Base-by-base conservation (phyloP, 139 green algal genomes). In the Eudorina sp. region DNA sequence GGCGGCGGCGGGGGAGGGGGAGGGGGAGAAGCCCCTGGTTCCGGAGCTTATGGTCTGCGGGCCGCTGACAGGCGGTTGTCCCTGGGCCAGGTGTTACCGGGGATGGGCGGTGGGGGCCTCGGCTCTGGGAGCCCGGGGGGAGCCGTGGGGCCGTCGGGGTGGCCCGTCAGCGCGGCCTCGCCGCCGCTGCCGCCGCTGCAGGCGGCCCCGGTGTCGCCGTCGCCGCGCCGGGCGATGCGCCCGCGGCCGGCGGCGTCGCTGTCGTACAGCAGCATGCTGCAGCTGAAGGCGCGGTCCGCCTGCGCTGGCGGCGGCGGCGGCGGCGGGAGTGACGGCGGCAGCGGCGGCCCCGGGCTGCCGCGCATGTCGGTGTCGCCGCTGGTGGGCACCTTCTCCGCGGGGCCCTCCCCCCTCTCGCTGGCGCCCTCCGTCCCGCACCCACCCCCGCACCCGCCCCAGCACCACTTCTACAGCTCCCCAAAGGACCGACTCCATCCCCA, bases 291-390 rank as follows among this genome's bases (percentile, higher is more conserved):
- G 31, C 66, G 66, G 0, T 48, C 46, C 70, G 70, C 27, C 21
- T 40, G 29, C 38, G 38, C 34, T 16, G 68, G 68, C 3, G 68
- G 3, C 31, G 68, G 36, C 31, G 34, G 31, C 1, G 31, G 68
- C 68, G 36, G 31, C 55, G 55, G 13, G 14, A 18, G 13, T 27
- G 36, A 1, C 36, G 68, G 31, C 8, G 68, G 68, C 31, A 27
- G 36, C 11, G 68, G 31, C 25, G 68, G 36, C 36, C 13, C 23
- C 1, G 14, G 34, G 7, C 7, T 34, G 72, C 40, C 38, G 43
- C 72, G 21, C 41, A n/a, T n/a, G n/a, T n/a, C n/a, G n/a, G n/a
- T n/a, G n/a, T 82, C 72, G 72, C 72, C 34, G 64, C 64, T 74
- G 64, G 31, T 25, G 25, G 13, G 69, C 34, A 34, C 38, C 62